Evolutionary conservation across 768 basidiomycete genomes (phyloP), one percentile per base, ranked within the genome.

Genomic region (Naematelia aurantialba): DNA sequence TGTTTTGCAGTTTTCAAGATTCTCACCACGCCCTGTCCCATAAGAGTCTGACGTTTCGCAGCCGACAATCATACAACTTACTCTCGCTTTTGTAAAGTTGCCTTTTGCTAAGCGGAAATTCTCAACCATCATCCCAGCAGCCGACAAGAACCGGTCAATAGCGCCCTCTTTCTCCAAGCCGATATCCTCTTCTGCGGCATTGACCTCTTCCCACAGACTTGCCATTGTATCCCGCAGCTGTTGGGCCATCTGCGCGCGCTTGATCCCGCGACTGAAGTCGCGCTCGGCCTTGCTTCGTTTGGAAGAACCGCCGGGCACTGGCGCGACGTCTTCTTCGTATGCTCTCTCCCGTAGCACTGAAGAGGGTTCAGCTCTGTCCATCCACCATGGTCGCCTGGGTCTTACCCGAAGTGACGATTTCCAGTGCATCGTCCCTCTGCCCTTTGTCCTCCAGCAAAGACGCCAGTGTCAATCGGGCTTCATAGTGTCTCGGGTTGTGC

Each of bases 401-500:
- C 78, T 3, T 62, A 89, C 92, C 90, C 83, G 91, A 83, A 52
- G 87, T 86, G 13, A 93, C 87, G 0, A 96, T 78, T 5, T 88
- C 85, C 0, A 96, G 81, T 0, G 94, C 94, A 69, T 87, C 87
- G 14, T 85, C 80, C 1, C 88, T 85, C 62, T 91, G 84, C 45
- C 87, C 85, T 63, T 87, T 78, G 11, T 89, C 85, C 75, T 99
- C 94, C 63, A 91, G 89, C 13, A 92, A 84, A 63, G 89, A 89
- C 0, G 93, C 94, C 0, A 97, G 82, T 62, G 89, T 88, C 83
- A 93, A 86, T 75, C 91, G 91, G 25, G 86, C 87, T 26, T 92
- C 89, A 67, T 85, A 84, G 65, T 89, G 83, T 0, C 82, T 81
- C 0, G 89, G 86, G 72, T 92, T 88, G 0, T 83, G 84, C 2